Conservation (phyloP, 2,329 filamentous ascomycete species). For the Paecilomyces dactylethromorphus region DNA sequence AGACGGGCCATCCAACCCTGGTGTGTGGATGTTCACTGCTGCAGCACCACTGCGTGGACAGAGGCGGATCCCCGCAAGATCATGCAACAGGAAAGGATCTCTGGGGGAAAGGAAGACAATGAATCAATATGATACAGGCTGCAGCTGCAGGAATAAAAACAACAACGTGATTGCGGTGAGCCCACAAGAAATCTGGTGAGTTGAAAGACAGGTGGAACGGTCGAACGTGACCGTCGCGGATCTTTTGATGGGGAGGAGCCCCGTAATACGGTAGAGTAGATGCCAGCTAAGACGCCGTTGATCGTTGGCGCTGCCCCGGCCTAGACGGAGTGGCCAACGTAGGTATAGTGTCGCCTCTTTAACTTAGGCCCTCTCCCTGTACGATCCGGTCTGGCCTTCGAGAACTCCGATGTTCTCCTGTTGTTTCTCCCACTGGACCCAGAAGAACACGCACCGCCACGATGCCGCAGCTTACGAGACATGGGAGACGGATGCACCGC, state of each 20-base stretch:
- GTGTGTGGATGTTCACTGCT: constrained; percentile 1
- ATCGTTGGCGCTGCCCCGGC: not conserved
- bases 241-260: not conserved
- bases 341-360: not conserved
- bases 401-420: not conserved
- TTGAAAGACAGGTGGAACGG: not conserved
- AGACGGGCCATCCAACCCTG: constrained; percentile 6
- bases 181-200: not conserved
- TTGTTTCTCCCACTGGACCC: not conserved
- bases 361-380: not conserved
- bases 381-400: not conserved
- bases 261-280: not conserved
- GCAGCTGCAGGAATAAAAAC: not conserved
- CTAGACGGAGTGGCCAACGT: not conserved
- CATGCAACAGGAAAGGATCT: not conserved
- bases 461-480: not conserved
- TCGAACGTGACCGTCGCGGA: not conserved
- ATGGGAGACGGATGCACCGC: not conserved
- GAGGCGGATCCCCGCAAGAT: not conserved
- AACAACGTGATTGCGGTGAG: not conserved
- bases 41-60: not conserved
- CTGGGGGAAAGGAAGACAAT: not conserved
- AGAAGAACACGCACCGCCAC: not conserved
- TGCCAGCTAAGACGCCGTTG: not conserved
- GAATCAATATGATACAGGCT: not conserved